Evolutionary conservation across 306 rosid species (phyloP).

Genomic region (Quercus engelmannii): DNA sequence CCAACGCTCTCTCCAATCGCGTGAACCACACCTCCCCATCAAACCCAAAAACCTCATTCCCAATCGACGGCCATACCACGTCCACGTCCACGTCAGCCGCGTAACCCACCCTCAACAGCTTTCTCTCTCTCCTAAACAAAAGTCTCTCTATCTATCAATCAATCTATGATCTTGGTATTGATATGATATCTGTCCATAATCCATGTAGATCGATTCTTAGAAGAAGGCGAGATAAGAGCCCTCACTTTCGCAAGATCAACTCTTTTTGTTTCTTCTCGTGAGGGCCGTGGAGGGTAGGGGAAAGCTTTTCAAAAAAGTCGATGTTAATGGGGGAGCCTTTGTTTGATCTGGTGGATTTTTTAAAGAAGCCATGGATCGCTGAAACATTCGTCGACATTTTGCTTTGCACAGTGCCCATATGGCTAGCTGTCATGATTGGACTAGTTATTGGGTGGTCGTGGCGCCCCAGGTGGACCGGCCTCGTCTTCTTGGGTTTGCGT

Average conservation of each 20-base stretch:
- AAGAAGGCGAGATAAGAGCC: not conserved
- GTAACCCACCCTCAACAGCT: not conserved
- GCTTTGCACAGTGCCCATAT: slow-evolving; percentile 93
- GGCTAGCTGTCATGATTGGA: slow-evolving; percentile 98
- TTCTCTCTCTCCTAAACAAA: not conserved
- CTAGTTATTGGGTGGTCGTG: slow-evolving; percentile 90
- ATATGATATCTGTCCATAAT: not conserved
- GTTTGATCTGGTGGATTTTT: slow-evolving; percentile 68
- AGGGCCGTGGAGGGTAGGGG: no score
- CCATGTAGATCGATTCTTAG: slow-evolving; percentile 10
- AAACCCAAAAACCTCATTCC: not conserved
- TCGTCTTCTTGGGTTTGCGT: slow-evolving; percentile 86
- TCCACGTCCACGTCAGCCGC: slow-evolving; percentile 30
- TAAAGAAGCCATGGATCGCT: slow-evolving; percentile 70
- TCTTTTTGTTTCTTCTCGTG: not conserved
- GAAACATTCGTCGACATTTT: slow-evolving; percentile 95
- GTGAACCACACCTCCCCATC: not conserved
- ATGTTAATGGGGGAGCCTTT: slow-evolving; percentile 61
- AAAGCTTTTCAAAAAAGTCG: not conserved
- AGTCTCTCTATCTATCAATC: not conserved
- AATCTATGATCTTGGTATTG: not conserved
- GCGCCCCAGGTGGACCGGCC: slow-evolving; percentile 96
- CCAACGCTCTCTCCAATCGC: not conserved
- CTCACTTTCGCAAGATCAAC: not conserved
- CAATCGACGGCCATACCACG: slow-evolving; percentile 23